Base-by-base conservation (phyloP, 257 asterid genomes). In the Gentiana straminea region DNA sequence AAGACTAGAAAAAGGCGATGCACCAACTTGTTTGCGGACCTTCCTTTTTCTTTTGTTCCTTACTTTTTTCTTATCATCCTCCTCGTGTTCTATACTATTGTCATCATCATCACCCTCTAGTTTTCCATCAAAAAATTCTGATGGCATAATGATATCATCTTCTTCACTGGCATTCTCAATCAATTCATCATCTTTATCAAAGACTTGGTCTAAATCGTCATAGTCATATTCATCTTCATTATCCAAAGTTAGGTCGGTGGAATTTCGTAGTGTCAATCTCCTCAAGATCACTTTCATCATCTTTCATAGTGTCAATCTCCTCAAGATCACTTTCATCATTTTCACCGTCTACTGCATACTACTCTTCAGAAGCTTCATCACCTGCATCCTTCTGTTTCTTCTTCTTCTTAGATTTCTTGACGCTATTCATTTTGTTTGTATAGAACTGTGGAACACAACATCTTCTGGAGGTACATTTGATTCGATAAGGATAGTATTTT, bases 391-490 rank as follows among this genome's bases (percentile, higher is more conserved):
- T 77, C 78, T 79, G 86, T 79, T 79, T 89, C 68, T 77, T 81
- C 86, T 82, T 86, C 67, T 86, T 91, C 1, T 68, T 62, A 1
- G 46, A 10, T 41, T 41, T 41, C 64, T 68, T 68, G 3, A 24
- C 65, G 57, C 94, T 74, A 44, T 63, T 82, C 86, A 79, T 69
- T 66, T 84, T 91, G 75, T 83, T 87, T 73, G 73, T 50, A 77
- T 84, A 87, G 69, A 91, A 91, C 79, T 91, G 35, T 87, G 98
- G 88, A 91, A 91, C 39, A 91, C 96, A 2, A 84, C 78, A 61
- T 91, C 96, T 74, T 87, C 96, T 0, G 94, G 93, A 1, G 92
- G 73, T 7, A 91, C 96, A 38, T 87, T 90, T 2, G 73, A 59
- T 69, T 87, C 98, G 90, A 92, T 54, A 91, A 51, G 2, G 92